Conservation (phyloP, 352 stramenopile genomes). For the Phytophthora boehmeriae region DNA sequence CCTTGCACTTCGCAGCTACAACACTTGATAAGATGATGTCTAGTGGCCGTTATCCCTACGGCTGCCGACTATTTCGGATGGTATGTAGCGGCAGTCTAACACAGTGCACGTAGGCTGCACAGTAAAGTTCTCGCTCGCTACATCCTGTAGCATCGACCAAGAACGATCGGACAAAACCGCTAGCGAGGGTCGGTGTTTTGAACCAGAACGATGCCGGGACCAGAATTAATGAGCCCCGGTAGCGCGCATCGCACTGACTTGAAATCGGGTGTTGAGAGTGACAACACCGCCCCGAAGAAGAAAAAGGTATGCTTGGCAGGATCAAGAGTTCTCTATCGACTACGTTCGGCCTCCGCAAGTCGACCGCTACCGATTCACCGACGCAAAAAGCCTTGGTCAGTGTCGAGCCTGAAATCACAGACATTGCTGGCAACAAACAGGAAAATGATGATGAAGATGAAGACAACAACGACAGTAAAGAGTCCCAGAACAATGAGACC, state of each 20-base stretch:
- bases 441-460: constrained; percentile 21
- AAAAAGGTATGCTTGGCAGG: constrained; percentile 66
- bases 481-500: background rate
- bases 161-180: background rate
- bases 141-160: background rate
- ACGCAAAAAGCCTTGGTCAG: constrained; percentile 40
- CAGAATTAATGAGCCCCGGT: constrained; percentile 40
- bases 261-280: constrained; percentile 2
- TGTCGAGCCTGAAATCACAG: constrained; percentile 21
- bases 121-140: constrained; percentile 12
- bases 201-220: constrained; percentile 20
- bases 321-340: constrained; percentile 71
- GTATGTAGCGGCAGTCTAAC: background rate
- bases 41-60: constrained; percentile 13
- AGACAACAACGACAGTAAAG: constrained; percentile 12
- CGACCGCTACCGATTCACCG: constrained; percentile 25
- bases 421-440: constrained; percentile 8
- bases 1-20: background rate
- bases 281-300: constrained; percentile 31
- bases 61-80: constrained; percentile 23
- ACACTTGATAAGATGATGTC: too few relatives aligned
- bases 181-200: background rate
- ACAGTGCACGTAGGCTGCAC: background rate
- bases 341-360: constrained; percentile 58
- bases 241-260: constrained; percentile 7